phyloP scores from a whole-genome alignment of 768 basidiomycete species.

The Clitopilus passeckerianus region DNA sequence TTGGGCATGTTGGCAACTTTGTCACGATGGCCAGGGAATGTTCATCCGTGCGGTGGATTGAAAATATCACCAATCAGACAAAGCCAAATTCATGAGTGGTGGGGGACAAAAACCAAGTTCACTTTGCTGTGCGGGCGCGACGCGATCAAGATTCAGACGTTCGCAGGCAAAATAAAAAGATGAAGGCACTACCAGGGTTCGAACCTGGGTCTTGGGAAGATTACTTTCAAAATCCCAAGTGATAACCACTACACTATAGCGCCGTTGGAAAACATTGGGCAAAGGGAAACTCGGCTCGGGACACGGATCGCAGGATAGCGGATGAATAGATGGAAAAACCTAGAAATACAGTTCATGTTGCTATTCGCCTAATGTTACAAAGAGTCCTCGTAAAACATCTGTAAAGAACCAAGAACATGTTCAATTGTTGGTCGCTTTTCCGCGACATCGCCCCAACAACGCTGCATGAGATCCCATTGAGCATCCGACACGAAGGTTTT shows the following conservation, averaged over 20 bases:
- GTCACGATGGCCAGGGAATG: neutral
- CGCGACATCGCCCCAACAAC: conserved; percentile 31
- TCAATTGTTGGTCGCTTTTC: conserved; percentile 23
- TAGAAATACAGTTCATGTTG: neutral
- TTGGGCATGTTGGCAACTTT: neutral
- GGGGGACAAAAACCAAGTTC: neutral
- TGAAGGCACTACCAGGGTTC: conserved; percentile 3
- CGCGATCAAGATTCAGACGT: neutral
- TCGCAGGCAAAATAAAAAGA: neutral
- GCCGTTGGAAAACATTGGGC: neutral
- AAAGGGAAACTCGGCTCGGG: neutral
- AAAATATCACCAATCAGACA: too few species aligned
- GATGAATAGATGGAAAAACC: too few species aligned
- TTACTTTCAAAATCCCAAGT: conserved; percentile 1
- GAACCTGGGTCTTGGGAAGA: conserved; percentile 2
- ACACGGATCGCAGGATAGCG: neutral
- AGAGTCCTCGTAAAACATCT: conserved; percentile 2
- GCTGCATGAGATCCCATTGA: conserved; percentile 37
- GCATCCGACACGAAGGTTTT: conserved; percentile 29
- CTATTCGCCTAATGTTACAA: neutral
- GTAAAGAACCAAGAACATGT: conserved; percentile 16
- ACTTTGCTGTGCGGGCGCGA: neutral
- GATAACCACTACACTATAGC: conserved; percentile 4
- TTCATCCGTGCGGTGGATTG: neutral
- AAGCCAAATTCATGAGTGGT: neutral